Evolutionary conservation across 345 rosid species (phyloP), one percentile per base, ranked within the genome.

Genomic region (Melaleuca quinquenervia): DNA sequence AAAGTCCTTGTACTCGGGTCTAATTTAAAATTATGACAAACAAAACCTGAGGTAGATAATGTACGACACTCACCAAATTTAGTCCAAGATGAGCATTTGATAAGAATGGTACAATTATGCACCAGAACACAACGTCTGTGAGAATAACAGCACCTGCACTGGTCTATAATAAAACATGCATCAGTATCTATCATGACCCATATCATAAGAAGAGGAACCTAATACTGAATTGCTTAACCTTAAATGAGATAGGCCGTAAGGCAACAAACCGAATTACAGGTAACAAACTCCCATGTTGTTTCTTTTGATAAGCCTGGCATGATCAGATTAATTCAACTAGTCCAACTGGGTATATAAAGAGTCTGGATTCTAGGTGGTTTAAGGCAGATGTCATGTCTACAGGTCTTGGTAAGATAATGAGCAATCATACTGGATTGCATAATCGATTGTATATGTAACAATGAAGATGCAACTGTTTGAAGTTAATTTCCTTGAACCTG

Each of bases 131-230:
- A 41, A 93, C 51, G 87, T 96, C 98, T 20, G 99, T 96, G 3
- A 96, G 90, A 90, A 97, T 90, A 21, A 93, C 94, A 45, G 99
- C 98, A 20, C 99, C 99, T 85, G 93, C 98, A 88, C 96, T 89
- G 83, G 96, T 92, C 98, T 97, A 87, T 85, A 45, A 82, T 6
- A 84, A 85, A 87, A 85, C 27, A 55, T 32, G 6, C 3, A 87
- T 83, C 82, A 85, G 86, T 62, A 29, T 29, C 82, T 26, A 64
- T 21, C 14, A 18, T 29, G 26, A 82, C 32, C 32, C 58, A 82
- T 14, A 15, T 49, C n/a, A 51, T 53, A 51, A 51, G 8, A 82
- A 20, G 15, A 16, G 60, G 56, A 82, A 51, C 29, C 24, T 16
- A 52, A 26, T 29, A 15, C 11, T 16, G 3, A 51, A 53, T 7